Conservation (phyloP, 768 basidiomycete genomes). For the Mycena pura region DNA sequence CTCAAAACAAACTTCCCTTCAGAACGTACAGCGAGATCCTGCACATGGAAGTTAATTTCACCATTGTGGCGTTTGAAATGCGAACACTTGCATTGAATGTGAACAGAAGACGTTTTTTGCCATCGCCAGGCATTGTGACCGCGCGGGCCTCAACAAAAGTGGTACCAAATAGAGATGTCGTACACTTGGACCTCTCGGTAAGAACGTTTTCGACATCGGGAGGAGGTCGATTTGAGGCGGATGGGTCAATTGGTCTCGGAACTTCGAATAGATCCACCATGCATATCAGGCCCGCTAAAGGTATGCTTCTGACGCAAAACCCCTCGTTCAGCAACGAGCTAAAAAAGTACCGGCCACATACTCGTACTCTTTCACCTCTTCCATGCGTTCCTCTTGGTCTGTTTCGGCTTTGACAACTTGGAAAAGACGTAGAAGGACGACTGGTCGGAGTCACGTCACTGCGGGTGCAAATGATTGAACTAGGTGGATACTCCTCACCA, state of each 20-base stretch:
- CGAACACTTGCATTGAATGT: slow-evolving; percentile 14
- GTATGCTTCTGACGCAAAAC: slow-evolving; percentile 50
- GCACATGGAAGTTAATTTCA: background rate
- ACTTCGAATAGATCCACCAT: slow-evolving; percentile 67
- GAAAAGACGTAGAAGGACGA: slow-evolving; percentile 57
- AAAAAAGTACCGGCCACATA: slow-evolving; percentile 33
- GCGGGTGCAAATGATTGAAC: slow-evolving; percentile 24
- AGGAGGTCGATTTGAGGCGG: too few species aligned
- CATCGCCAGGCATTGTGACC: background rate
- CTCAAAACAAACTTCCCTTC: slow-evolving; percentile 13
- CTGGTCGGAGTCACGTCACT: background rate
- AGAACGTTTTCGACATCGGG: too few species aligned
- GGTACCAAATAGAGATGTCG: slow-evolving; percentile 6
- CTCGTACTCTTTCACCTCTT: slow-evolving; percentile 60
- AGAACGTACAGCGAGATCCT: slow-evolving; percentile 15
- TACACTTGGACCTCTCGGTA: slow-evolving; percentile 11
- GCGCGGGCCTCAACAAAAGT: slow-evolving; percentile 16
- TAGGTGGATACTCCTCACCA: slow-evolving; percentile 4
- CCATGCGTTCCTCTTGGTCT: slow-evolving; percentile 46
- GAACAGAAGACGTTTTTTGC: slow-evolving; percentile 9
- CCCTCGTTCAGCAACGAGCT: slow-evolving; percentile 9
- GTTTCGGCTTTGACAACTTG: slow-evolving; percentile 50
- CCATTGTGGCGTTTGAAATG: too few species aligned
- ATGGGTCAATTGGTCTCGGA: too few species aligned
- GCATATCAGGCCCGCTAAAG: slow-evolving; percentile 68